Evolutionary conservation across 1,139 yeast species (phyloP).

Genomic region (Suhomyces ambrosiae): DNA sequence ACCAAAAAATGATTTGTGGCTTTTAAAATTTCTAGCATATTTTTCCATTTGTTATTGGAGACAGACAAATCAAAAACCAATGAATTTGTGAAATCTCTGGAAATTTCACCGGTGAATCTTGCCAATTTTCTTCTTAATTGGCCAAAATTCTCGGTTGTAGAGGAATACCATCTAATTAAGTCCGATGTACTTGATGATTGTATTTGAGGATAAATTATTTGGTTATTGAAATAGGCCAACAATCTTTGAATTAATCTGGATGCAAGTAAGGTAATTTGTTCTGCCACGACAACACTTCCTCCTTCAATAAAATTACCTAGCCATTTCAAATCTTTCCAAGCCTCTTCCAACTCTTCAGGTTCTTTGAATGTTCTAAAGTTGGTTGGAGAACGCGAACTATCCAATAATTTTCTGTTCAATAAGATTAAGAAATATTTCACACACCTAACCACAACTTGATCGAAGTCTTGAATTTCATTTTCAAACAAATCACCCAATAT

Average conservation of each 20-base stretch:
- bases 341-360: constrained; percentile 82
- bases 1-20: constrained; percentile 76
- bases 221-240: constrained; percentile 70
- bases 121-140: constrained; percentile 82
- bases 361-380: constrained; percentile 85
- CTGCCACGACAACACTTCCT: constrained; percentile 84
- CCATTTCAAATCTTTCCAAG: constrained; percentile 74
- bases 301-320: constrained; percentile 74
- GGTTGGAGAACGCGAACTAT: constrained; percentile 64
- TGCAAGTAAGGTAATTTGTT: constrained; percentile 67
- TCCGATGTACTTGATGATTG: constrained; percentile 52
- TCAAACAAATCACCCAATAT: constrained; percentile 68
- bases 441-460: constrained; percentile 71
- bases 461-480: constrained; percentile 57
- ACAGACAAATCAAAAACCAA: constrained; percentile 59
- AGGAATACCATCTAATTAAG: constrained; percentile 76
- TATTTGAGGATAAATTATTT: constrained; percentile 63
- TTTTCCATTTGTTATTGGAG: constrained; percentile 54
- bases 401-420: constrained; percentile 74
- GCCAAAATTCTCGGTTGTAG: constrained; percentile 82
- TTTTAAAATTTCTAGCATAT: constrained; percentile 58
- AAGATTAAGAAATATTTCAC: constrained; percentile 72
- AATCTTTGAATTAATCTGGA: constrained; percentile 70
- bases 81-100: constrained; percentile 76
- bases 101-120: constrained; percentile 70